Base-by-base conservation (phyloP, 2,329 filamentous ascomycete genomes). In the Amylocarpus encephaloides region DNA sequence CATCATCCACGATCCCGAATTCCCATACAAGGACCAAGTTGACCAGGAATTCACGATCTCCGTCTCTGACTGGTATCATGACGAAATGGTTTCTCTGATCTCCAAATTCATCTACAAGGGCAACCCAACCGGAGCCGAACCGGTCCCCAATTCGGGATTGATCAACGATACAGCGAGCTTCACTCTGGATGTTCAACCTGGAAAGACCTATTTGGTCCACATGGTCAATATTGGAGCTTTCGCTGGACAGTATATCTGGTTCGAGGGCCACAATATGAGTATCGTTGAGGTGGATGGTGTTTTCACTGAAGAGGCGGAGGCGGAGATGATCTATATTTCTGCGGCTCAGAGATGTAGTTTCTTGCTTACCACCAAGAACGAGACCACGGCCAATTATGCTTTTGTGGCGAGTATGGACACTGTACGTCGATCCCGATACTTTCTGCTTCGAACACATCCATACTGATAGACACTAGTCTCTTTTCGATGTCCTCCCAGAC, bases 221-320 rank as follows among this genome's bases (percentile, higher is more conserved):
- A 72, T 90, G 51, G 72, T 88, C 59, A 89, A 88, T 59, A 78
- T 88, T 16, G 85, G 82, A 12, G 86, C 85, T 13, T 90, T 88
- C 68, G 78, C 80, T 1, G 77, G 74, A 2, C 79, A 84, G 59
- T 83, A 83, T 56, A 62, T 85, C 42, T 85, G 80, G 80, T 78
- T 85, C 48, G 81, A 85, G 62, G 79, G 75, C 15, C 80, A 83
- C 59, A 83, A 77, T 30, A 80, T 89, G 69, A 77, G 73, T 26
- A 81, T 89, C 48, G 76, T 89, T 32, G 85, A 88, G 65, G 79
- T 88, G 1, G 86, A 89, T 62, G 86, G 85, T 6, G 73, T 88
- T 10, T 88, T 85, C 7, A 67, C 80, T 1, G 78, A 79, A 0
- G 61, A 79, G 48, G 68, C 75, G 58, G 76, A 79, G 52, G 78